phyloP scores from a whole-genome alignment of 306 rosid species.

The Macrotyloma uniflorum region DNA sequence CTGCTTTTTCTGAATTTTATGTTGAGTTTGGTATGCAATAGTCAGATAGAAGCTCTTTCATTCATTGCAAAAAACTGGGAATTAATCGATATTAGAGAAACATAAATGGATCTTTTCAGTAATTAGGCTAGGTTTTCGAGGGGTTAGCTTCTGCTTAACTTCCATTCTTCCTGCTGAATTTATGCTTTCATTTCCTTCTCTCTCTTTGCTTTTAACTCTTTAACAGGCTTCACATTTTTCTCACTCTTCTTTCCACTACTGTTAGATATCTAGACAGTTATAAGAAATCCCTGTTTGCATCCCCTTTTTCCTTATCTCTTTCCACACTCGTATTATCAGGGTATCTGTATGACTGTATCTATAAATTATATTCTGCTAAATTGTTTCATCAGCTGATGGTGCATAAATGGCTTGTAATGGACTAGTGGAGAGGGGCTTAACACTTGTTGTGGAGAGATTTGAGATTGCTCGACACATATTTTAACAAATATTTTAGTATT shows the following conservation, averaged over 20 bases:
- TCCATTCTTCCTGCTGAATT: not conserved
- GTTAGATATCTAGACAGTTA: not conserved
- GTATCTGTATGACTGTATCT: not conserved
- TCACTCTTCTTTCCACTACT: not conserved
- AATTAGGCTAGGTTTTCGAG: not conserved
- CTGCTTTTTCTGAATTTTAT: slow-evolving; percentile 11
- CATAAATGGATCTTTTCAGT: not conserved
- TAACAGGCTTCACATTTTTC: not conserved
- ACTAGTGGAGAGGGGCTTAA: not conserved
- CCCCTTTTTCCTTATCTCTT: not conserved
- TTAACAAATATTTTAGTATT: not conserved
- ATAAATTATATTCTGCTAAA: slow-evolving; percentile 15
- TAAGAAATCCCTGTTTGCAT: not conserved
- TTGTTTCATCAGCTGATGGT: slow-evolving; percentile 5
- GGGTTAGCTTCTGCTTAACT: not conserved
- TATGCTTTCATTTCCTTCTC: not conserved
- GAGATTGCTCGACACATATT: slow-evolving; percentile 10
- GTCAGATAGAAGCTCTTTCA: not conserved
- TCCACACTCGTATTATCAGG: not conserved
- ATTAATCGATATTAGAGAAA: not conserved
- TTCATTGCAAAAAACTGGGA: not conserved
- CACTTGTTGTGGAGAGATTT: not conserved
- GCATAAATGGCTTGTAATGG: slow-evolving; percentile 2
- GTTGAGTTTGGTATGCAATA: not conserved
- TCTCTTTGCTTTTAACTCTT: not conserved